Evolutionary conservation across 345 rosid genomes (phyloP).

Genomic region (Ailanthus altissimus): DNA sequence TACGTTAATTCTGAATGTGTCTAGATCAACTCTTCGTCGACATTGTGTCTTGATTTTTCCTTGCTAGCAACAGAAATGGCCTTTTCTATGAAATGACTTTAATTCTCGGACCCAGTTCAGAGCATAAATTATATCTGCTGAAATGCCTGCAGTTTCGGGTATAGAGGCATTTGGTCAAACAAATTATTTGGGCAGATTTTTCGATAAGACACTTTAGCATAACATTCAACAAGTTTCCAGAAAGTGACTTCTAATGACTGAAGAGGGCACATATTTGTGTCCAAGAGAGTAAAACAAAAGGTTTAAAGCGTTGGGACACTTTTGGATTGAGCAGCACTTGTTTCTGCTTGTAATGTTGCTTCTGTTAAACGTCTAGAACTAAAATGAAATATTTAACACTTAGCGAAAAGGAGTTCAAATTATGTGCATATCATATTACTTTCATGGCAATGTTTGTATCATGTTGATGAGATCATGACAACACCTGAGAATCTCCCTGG

Average conservation of each 20-base stretch:
- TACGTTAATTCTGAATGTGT: constrained; percentile 5
- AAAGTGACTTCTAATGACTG: not conserved
- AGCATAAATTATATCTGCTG: not conserved
- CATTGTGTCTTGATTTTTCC: not conserved
- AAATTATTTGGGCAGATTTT: not conserved
- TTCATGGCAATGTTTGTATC: not conserved
- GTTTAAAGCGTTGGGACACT: not conserved
- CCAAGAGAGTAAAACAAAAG: not conserved
- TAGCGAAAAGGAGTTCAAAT: not conserved
- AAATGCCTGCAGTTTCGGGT: not conserved
- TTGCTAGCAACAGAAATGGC: not conserved
- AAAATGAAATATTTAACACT: not conserved
- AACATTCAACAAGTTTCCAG: not conserved
- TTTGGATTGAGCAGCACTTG: constrained; percentile 11
- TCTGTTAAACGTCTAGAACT: not conserved
- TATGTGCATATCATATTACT: too few species aligned
- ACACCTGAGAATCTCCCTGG: not conserved
- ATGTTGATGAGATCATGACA: not conserved
- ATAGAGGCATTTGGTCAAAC: constrained; percentile 2
- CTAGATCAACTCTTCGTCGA: not conserved
- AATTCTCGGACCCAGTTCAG: not conserved
- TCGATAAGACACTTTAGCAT: not conserved
- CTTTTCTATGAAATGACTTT: not conserved
- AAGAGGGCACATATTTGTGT: not conserved
- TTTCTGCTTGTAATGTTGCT: constrained; percentile 12